Evolutionary conservation across 768 basidiomycete genomes (phyloP).

Genomic region (Amanita fuliginea): DNA sequence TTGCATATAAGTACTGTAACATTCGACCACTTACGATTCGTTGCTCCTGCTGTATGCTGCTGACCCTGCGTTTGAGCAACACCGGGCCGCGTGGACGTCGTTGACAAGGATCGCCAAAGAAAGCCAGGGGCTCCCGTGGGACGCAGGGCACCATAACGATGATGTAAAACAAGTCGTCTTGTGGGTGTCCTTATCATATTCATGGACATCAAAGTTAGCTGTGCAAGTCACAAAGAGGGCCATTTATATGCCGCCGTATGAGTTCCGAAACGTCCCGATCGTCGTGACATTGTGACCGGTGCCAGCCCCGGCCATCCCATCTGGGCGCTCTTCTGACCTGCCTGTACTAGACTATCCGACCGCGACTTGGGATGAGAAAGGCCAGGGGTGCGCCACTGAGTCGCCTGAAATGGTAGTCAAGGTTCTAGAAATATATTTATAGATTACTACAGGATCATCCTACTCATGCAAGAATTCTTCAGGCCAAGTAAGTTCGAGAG

Average conservation of each 20-base stretch:
- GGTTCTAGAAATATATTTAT: background rate
- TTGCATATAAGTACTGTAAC: background rate
- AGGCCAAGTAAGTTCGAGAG: background rate
- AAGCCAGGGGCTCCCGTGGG: background rate
- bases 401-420: background rate
- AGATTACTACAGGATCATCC: background rate
- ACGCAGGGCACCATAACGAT: background rate
- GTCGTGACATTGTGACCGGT: background rate
- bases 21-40: background rate
- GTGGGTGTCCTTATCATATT: constrained; percentile 1
- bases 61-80: background rate
- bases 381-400: no score
- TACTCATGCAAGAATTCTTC: no score
- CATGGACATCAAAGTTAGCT: background rate
- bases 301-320: no score
- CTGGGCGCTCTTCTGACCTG: no score
- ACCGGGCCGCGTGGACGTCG: background rate
- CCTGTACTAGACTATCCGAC: no score
- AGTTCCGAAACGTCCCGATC: constrained; percentile 1
- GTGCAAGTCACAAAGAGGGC: background rate
- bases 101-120: background rate
- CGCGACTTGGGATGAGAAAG: no score
- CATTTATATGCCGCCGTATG: background rate
- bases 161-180: background rate
- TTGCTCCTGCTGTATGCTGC: background rate